Evolutionary conservation across 2,329 filamentous ascomycete species (phyloP), one percentile per base, ranked within the genome.

Genomic region (Acrocalymma vagum): DNA sequence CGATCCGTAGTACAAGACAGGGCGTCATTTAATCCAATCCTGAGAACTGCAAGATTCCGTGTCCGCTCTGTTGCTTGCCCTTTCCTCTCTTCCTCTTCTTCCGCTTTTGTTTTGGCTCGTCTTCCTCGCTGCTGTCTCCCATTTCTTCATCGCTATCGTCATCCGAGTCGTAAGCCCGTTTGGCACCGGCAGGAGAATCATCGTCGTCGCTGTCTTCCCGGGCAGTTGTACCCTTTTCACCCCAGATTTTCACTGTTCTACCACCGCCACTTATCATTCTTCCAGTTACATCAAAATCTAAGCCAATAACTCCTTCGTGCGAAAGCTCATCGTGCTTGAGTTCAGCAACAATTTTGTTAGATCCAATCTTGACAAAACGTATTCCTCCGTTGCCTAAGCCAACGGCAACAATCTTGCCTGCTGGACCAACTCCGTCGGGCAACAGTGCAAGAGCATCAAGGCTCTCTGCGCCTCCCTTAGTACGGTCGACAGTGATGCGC

Each of bases 221-320:
- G 16, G 72, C 77, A 39, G 85, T 80, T 61, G 91, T 82, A 48
- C 83, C 82, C 45, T 86, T 81, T 63, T 94, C 84, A 46, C 84
- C 84, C 94, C 94, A 99, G 2, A 97, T 85, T 70, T 96, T 96
- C 50, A 99, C 82, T 0, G 85, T 84, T 55, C 81, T 82, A 1
- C 94, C 94, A 38, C 94, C 94, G 9, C 90, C 92, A 60, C 86
- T 95, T 55, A 99, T 90, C 78, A 99, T 83, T 29, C 94, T 81
- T 29, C 91, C 89, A 35, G 86, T 83, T 34, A 87, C 86, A 71
- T 97, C 94, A 51, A 97, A 95, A 1, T 80, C 87, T 1, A 99
- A 71, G 0, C 82, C 88, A 2, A 91, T 81, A 3, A 96, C 91
- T 2, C 87, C 88, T 64, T 97, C 93, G 13, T 61, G 52, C 3